A percentile compares a stretch with the other conserved stretches of the same genome.
These are phyloP conservation scores for Neoboletus brunneissimus DNA, from an alignment of 768 basidiomycete genomes.

Conservation along the genomic window DNA sequence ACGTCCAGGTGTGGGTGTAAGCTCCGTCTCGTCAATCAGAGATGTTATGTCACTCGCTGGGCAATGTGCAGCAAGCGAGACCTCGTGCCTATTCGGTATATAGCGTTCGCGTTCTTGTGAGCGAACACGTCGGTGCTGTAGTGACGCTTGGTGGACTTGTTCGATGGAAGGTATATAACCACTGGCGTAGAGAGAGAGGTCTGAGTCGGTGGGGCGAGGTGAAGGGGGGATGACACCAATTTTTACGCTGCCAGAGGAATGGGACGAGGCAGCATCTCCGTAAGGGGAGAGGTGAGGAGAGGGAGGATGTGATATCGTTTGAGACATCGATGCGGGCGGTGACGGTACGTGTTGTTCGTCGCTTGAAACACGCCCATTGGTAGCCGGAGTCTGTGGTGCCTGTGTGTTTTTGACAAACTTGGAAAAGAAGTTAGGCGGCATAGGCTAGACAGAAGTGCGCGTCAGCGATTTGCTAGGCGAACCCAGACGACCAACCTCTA, in stretches of 20 bases:
- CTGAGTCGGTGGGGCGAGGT: slow-evolving; percentile 19
- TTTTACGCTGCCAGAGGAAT: slow-evolving; percentile 25
- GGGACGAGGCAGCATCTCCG: slow-evolving; percentile 2
- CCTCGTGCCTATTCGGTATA: slow-evolving; percentile 32
- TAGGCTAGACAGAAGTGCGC: slow-evolving; percentile 2
- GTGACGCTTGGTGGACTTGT: slow-evolving; percentile 11
- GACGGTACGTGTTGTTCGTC: slow-evolving; percentile 1
- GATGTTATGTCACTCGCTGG: slow-evolving; percentile 21
- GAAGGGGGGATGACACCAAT: slow-evolving; percentile 34
- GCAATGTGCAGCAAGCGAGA: slow-evolving; percentile 34
- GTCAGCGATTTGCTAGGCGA: neutral
- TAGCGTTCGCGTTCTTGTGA: slow-evolving; percentile 31
- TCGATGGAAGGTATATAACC: slow-evolving; percentile 14
- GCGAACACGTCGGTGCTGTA: slow-evolving; percentile 29
- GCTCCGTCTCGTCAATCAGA: slow-evolving; percentile 24
- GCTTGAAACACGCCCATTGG: neutral
- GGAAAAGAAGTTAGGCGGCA: slow-evolving; percentile 31
- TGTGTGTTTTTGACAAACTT: slow-evolving; percentile 29
- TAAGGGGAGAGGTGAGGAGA: slow-evolving; percentile 6
- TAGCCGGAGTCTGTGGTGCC: slow-evolving; percentile 6
- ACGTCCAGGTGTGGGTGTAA: slow-evolving; percentile 28
- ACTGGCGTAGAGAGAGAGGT: slow-evolving; percentile 6
- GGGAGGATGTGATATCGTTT: slow-evolving; percentile 7
- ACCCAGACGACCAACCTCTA: neutral
- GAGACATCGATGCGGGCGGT: slow-evolving; percentile 1